Conservation (phyloP, 208 protist genomes). For the Trypanosoma theileri region DNA sequence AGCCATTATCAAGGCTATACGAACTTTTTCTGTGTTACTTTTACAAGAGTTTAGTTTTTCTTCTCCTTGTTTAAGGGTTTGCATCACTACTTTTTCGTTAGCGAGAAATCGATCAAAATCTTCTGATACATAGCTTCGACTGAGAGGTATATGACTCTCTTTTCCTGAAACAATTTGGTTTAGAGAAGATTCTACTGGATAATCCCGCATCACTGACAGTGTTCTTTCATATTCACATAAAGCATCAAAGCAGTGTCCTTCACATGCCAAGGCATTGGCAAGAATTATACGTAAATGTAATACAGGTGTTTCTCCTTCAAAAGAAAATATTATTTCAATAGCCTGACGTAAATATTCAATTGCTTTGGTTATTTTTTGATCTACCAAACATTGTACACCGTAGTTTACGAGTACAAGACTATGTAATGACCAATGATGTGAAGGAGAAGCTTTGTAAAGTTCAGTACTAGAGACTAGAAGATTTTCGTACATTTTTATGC, state of each 20-base stretch:
- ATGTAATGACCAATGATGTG: constrained; percentile 41
- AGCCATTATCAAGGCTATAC: constrained; percentile 51
- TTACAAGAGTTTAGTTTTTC: constrained; percentile 40
- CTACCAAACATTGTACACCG: constrained; percentile 68
- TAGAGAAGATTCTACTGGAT: constrained; percentile 37
- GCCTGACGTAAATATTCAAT: constrained; percentile 48
- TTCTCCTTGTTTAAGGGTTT: constrained; percentile 55
- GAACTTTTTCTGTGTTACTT: constrained; percentile 37
- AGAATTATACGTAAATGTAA: constrained; percentile 71
- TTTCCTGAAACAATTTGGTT: constrained; percentile 57
- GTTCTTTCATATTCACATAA: constrained; percentile 52
- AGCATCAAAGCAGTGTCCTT: constrained; percentile 61
- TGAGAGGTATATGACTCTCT: constrained; percentile 30
- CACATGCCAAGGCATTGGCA: constrained; percentile 62
- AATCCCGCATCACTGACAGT: constrained; percentile 38
- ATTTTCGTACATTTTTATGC: constrained; percentile 15
- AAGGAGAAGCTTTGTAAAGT: constrained; percentile 16
- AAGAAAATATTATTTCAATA: constrained; percentile 33
- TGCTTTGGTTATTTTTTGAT: constrained; percentile 45
- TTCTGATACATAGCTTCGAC: constrained; percentile 47
- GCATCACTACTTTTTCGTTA: constrained; percentile 35
- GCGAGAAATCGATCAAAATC: constrained; percentile 55
- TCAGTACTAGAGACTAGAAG: constrained; percentile 14
- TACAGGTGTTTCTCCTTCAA: constrained; percentile 32
- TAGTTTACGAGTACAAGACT: constrained; percentile 64